These are phyloP conservation scores for Rutstroemia sp. DNA, from an alignment of 2,329 filamentous ascomycete genomes.

Conservation along the genomic window DNA sequence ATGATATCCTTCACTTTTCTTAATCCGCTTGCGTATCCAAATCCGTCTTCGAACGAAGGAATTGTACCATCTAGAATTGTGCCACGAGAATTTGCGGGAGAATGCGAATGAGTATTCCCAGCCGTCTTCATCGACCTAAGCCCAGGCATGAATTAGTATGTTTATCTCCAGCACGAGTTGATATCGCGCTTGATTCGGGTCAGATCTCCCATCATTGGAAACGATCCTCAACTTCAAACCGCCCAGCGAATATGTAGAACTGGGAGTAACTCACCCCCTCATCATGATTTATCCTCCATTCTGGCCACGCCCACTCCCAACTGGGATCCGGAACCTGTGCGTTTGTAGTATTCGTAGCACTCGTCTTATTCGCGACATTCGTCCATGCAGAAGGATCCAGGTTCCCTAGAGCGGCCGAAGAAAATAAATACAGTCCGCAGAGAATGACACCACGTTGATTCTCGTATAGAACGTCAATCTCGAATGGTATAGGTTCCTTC, in stretches of 20 bases:
- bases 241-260: neutral
- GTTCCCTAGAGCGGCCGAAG: conserved; percentile 72
- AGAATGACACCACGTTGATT: conserved; percentile 89
- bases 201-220: too few species aligned
- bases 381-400: conserved; percentile 86
- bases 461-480: conserved; percentile 86
- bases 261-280: conserved; percentile 46
- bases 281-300: conserved; percentile 63
- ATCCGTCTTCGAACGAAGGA: conserved; percentile 86
- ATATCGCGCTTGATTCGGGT: too few species aligned
- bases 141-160: neutral
- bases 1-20: conserved; percentile 41
- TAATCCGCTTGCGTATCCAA: conserved; percentile 77
- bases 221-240: neutral
- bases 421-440: conserved; percentile 87
- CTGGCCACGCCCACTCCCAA: conserved; percentile 80
- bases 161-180: too few species aligned
- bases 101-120: conserved; percentile 98
- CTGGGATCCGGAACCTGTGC: conserved; percentile 90
- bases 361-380: conserved; percentile 55
- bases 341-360: conserved; percentile 65
- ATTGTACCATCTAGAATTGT: conserved; percentile 85
- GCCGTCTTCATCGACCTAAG: conserved; percentile 64
- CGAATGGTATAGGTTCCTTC: conserved; percentile 31
- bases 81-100: conserved; percentile 68